Evolutionary conservation across 2,329 filamentous ascomycete genomes (phyloP).

Genomic region (Pseudocercospora vitis): DNA sequence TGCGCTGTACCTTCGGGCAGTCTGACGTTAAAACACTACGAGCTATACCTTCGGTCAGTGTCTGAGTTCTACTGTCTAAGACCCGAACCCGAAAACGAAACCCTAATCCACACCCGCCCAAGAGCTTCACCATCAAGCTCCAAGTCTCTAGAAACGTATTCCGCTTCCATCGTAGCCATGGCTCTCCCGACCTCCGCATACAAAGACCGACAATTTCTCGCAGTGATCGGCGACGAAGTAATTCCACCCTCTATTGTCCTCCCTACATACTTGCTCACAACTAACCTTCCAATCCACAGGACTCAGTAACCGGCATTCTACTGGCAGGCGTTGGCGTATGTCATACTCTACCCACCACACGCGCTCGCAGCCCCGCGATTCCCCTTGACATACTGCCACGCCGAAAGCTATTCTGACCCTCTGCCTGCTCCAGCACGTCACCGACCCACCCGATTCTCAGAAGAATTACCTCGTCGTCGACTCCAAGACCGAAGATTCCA

Average conservation of each 20-base stretch:
- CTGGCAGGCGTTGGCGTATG: slow-evolving; percentile 92
- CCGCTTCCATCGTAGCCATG: slow-evolving; percentile 46
- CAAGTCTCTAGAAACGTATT: background rate
- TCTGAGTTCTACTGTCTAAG: no score
- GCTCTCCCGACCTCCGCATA: slow-evolving; percentile 60
- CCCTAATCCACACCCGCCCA: no score
- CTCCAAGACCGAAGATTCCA: slow-evolving; percentile 80
- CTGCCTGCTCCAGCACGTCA: slow-evolving; percentile 97
- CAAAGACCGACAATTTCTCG: slow-evolving; percentile 89
- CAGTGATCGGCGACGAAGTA: slow-evolving; percentile 97
- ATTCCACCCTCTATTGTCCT: background rate
- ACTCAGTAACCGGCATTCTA: slow-evolving; percentile 92
- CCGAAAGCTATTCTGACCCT: no score
- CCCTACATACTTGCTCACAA: background rate
- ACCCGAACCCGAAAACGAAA: no score
- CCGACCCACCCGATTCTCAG: slow-evolving; percentile 79
- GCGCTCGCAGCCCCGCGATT: background rate
- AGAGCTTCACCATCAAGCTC: slow-evolving; percentile 3
- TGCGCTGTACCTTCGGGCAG: no score
- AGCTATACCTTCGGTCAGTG: no score
- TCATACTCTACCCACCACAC: slow-evolving; percentile 18
- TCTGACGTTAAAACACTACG: no score
- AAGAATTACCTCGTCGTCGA: slow-evolving; percentile 99
- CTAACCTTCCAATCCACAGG: slow-evolving; percentile 55
- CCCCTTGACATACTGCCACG: background rate